Evolutionary conservation across 805 yeast species (phyloP).

Genomic region (Saturnispora galanensis): DNA sequence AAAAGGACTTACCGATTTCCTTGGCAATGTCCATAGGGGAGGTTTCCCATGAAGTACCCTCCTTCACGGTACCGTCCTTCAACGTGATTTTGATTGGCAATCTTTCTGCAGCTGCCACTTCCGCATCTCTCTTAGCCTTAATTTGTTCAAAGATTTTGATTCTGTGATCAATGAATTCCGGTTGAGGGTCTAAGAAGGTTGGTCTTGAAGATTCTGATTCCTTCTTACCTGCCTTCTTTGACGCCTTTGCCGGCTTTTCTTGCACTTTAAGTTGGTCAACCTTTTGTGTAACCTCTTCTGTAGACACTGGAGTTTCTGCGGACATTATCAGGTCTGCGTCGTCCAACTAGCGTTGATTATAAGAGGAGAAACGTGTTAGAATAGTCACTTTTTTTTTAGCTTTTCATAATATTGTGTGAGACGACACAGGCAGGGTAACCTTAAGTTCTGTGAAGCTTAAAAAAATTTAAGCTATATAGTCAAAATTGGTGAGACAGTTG

Average conservation of each 20-base stretch:
- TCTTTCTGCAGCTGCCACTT: constrained; percentile 50
- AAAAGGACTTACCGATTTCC: constrained; percentile 75
- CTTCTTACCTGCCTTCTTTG: constrained; percentile 23
- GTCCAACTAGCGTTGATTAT: no score
- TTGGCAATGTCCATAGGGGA: constrained; percentile 80
- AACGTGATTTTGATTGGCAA: constrained; percentile 64
- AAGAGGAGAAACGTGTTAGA: neutral
- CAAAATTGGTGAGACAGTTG: neutral
- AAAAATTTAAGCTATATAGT: neutral
- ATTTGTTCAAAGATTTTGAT: constrained; percentile 69
- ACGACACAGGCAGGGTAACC: no score
- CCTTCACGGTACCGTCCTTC: constrained; percentile 75
- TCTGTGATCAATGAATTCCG: constrained; percentile 77
- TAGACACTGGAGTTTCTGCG: constrained; percentile 6
- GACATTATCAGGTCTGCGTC: no score
- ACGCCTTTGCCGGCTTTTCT: constrained; percentile 12
- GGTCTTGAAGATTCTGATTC: constrained; percentile 29
- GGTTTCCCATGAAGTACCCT: constrained; percentile 82
- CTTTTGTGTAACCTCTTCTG: constrained; percentile 39
- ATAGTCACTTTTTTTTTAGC: neutral
- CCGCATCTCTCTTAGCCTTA: constrained; percentile 67
- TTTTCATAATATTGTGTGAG: no score
- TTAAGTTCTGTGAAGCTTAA: neutral
- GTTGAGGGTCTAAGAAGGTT: constrained; percentile 58
- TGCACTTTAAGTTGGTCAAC: constrained; percentile 35